Conservation (phyloP, 495 filamentous ascomycete species). For the Xylaria sp. region DNA sequence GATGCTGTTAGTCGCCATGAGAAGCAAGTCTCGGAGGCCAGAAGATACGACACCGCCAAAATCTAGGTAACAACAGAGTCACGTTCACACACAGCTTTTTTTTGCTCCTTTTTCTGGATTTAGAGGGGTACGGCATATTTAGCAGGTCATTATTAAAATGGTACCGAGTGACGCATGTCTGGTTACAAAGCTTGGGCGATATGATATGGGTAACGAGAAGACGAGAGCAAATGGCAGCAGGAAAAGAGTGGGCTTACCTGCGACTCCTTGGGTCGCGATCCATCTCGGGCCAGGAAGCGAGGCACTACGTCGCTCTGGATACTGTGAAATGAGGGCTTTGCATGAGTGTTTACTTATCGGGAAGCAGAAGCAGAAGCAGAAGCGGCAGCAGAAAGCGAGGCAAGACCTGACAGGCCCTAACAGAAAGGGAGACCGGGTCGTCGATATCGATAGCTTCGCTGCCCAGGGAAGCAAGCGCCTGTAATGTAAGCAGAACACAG, state of each 20-base stretch:
- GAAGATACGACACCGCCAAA: background rate
- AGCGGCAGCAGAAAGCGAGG: background rate
- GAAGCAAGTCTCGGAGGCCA: background rate
- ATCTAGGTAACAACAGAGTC: background rate
- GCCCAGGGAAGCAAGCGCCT: background rate
- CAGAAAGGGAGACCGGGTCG: background rate
- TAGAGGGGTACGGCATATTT: background rate
- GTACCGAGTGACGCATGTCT: background rate
- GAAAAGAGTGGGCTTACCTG: conserved; percentile 39
- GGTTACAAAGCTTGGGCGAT: background rate
- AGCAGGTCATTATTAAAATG: background rate
- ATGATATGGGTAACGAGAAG: background rate
- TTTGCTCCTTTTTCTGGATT: no score
- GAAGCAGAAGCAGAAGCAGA: background rate
- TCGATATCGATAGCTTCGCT: conserved; percentile 1
- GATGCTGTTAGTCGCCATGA: background rate
- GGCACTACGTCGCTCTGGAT: background rate
- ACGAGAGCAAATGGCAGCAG: background rate
- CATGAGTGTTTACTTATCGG: background rate
- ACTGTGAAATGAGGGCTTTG: background rate
- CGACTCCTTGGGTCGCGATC: conserved; percentile 46
- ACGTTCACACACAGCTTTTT: background rate
- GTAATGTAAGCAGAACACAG: background rate
- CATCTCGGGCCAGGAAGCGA: conserved; percentile 25
- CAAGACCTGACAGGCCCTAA: background rate